Percentiles rank a stretch among this genome's conserved stretches.
These are phyloP conservation scores for Phyllostachys edulis DNA, from an alignment of 176 grass and related monocot species.

Conservation along the genomic window DNA sequence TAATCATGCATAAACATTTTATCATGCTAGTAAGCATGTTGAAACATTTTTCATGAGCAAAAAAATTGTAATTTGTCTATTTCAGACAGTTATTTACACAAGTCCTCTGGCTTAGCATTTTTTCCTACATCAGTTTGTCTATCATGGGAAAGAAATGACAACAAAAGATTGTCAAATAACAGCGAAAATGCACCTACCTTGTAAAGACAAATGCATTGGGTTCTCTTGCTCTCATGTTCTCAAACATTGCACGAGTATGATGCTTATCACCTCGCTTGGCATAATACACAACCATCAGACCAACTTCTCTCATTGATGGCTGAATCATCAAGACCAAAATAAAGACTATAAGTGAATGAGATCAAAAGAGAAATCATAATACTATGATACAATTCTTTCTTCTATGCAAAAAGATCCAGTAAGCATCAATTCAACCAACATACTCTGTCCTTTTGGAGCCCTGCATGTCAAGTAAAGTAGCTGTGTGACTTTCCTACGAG, in stretches of 20 bases:
- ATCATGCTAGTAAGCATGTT: slow-evolving; percentile 3
- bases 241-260: slow-evolving; percentile 92
- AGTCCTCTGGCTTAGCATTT: neutral
- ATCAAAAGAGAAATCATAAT: neutral
- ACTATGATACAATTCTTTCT: neutral
- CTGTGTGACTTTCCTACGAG: neutral
- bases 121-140: slow-evolving; percentile 17
- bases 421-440: neutral
- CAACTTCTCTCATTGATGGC: slow-evolving; percentile 89
- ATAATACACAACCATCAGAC: slow-evolving; percentile 95
- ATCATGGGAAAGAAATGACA: neutral
- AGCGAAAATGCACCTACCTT: slow-evolving; percentile 44
- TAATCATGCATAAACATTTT: slow-evolving; percentile 11
- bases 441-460: neutral
- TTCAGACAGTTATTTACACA: slow-evolving; percentile 18
- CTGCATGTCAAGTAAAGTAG: neutral
- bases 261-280: slow-evolving; percentile 98
- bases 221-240: slow-evolving; percentile 97
- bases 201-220: slow-evolving; percentile 90
- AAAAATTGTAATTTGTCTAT: neutral
- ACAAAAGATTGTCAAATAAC: slow-evolving; percentile 9
- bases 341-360: neutral
- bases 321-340: slow-evolving; percentile 38
- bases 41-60: neutral
- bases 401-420: neutral